Conservation (phyloP, 192 early-diverging fungal genomes). For the Phlyctochytrium bullatum region DNA sequence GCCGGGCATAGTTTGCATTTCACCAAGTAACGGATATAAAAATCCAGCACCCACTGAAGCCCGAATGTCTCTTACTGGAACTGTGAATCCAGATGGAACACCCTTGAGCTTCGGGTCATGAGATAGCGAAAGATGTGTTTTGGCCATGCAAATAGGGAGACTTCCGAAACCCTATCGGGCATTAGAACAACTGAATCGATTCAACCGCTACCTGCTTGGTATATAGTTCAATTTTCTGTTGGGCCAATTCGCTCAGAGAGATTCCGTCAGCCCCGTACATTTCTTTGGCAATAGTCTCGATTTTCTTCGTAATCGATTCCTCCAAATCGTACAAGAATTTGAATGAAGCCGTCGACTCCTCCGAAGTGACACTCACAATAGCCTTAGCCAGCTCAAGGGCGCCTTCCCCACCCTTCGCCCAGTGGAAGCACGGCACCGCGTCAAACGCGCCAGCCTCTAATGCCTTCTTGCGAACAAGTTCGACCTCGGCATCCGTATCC, state of each 20-base stretch:
- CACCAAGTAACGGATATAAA: slow-evolving; percentile 91
- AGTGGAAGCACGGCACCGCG: slow-evolving; percentile 87
- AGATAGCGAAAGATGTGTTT: slow-evolving; percentile 93
- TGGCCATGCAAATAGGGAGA: slow-evolving; percentile 98
- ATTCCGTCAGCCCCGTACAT: slow-evolving; percentile 97
- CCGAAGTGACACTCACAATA: slow-evolving; percentile 69
- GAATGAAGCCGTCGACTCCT: slow-evolving; percentile 50
- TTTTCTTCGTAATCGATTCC: slow-evolving; percentile 81
- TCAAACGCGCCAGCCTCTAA: slow-evolving; percentile 81
- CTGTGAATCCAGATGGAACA: slow-evolving; percentile 84
- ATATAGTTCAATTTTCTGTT: slow-evolving; percentile 85
- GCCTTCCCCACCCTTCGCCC: slow-evolving; percentile 90
- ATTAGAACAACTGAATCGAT: not conserved
- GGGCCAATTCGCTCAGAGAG: slow-evolving; percentile 77
- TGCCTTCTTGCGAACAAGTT: slow-evolving; percentile 69
- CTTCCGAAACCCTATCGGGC: slow-evolving; percentile 69
- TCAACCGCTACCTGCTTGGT: slow-evolving; percentile 56
- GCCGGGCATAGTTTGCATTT: slow-evolving; percentile 98
- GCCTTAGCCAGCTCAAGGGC: slow-evolving; percentile 84
- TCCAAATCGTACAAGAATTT: slow-evolving; percentile 86
- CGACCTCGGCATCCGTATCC: slow-evolving; percentile 85
- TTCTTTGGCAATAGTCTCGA: slow-evolving; percentile 85
- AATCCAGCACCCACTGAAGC: slow-evolving; percentile 96
- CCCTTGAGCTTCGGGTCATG: slow-evolving; percentile 91
- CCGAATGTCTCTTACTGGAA: slow-evolving; percentile 93